phyloP scores from a whole-genome alignment of 2,329 filamentous ascomycete species.

The Clonostachys rhizophaga region DNA sequence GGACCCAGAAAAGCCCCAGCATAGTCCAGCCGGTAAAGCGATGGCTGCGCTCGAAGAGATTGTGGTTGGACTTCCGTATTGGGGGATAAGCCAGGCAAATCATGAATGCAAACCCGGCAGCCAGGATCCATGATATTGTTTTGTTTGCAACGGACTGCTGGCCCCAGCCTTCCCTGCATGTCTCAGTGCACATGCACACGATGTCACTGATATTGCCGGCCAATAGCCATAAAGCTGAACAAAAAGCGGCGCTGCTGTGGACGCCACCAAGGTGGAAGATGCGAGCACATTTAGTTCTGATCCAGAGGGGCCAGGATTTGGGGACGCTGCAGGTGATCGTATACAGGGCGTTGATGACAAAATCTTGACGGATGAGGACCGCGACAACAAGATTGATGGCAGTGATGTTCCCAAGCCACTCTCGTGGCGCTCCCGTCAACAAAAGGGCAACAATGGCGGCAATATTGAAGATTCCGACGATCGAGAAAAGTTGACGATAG shows the following conservation, averaged over 20 bases:
- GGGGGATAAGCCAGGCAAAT: conserved; percentile 53
- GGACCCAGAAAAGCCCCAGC: conserved; percentile 54
- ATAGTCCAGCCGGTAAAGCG: conserved; percentile 64
- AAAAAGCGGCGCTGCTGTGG: conserved; percentile 34
- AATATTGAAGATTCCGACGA: conserved; percentile 31
- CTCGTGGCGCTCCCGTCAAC: conserved; percentile 24
- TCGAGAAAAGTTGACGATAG: conserved; percentile 44
- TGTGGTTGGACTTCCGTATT: conserved; percentile 53
- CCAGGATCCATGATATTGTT: conserved; percentile 45
- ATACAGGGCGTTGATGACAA: conserved; percentile 40
- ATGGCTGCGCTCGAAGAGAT: conserved; percentile 62
- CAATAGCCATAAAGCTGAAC: conserved; percentile 32
- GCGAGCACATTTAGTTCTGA: conserved; percentile 33
- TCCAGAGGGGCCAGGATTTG: conserved; percentile 31
- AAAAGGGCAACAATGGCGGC: conserved; percentile 27
- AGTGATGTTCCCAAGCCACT: conserved; percentile 21
- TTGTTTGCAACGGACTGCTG: conserved; percentile 34
- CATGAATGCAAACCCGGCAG: conserved; percentile 48
- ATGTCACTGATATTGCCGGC: conserved; percentile 18
- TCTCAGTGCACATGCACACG: conserved; percentile 8
- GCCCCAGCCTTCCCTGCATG: conserved; percentile 10
- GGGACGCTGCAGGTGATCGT: conserved; percentile 27
- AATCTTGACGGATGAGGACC: conserved; percentile 41
- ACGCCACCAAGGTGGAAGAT: conserved; percentile 39
- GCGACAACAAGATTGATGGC: conserved; percentile 36